A percentile compares a stretch with the other conserved stretches of the same genome.
phyloP scores from a whole-genome alignment of 345 rosid species.

The Citrus mangshanensis region DNA sequence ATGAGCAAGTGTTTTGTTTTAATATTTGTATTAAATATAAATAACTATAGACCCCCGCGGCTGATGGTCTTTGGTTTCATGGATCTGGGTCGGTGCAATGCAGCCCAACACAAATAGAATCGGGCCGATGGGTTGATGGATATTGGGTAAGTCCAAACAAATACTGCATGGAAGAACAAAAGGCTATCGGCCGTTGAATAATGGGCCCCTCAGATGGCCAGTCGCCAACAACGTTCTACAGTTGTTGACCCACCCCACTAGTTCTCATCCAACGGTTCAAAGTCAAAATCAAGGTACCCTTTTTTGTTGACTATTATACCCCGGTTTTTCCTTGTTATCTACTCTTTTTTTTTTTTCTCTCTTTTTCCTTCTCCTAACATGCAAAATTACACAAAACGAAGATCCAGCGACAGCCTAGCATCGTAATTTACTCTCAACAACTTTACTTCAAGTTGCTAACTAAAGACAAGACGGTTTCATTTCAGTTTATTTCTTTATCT shows the following conservation, averaged over 20 bases:
- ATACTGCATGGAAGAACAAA: background rate
- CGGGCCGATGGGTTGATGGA: no score
- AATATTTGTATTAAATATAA: no score
- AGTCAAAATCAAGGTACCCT: background rate
- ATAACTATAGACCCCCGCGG: no score
- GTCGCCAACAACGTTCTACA: conserved; percentile 7
- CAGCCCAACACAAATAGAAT: no score
- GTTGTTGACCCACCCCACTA: conserved; percentile 25
- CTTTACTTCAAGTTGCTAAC: background rate
- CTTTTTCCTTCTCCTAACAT: no score
- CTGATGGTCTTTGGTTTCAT: no score
- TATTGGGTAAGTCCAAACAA: background rate
- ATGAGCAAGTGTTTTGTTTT: no score
- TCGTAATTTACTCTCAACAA: background rate
- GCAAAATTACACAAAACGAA: background rate
- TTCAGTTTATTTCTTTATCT: conserved; percentile 7
- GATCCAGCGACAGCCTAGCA: background rate
- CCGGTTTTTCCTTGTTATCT: background rate
- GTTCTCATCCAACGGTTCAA: conserved; percentile 16
- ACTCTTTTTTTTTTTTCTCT: no score
- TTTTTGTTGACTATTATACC: background rate
- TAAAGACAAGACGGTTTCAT: conserved; percentile 1
- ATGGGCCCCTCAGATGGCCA: background rate
- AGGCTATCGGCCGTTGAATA: conserved; percentile 6
- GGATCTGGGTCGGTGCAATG: no score